Base-by-base conservation (phyloP, 306 rosid genomes). In the Quercus dentata region DNA sequence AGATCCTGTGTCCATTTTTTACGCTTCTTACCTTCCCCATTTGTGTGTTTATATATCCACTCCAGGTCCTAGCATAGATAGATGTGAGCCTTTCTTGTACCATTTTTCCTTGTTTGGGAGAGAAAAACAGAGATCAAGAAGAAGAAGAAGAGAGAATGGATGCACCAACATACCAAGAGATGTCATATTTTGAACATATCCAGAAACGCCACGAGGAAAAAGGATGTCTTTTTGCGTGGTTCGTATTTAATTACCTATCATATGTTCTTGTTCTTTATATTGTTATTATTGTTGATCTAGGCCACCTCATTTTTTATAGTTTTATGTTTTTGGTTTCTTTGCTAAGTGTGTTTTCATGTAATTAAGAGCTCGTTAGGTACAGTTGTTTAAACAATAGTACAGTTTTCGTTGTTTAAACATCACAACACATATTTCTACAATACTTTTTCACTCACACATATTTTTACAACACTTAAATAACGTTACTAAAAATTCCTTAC, bases 161-260 rank as follows among this genome's bases (percentile, higher is more conserved):
- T 12, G 68, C 80, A 27, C 85, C 88, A 4, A 72, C 61, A 12
- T 54, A 56, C 33, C 74, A 78, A 30, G 68, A 31, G 28, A 25
- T 78, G 51, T 78, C 83, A 3, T 38, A 44, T 35, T 73, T 55
- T 20, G 85, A 78, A 3, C 83, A 78, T 54, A 74, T 82, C 49
- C 30, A 12, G 38, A 76, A 30, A 72, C 82, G 84, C 56, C 74
- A 61, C 12, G 82, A 79, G 27, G 82, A 82, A 13, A 85, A 51
- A 67, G 84, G 83, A 64, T 67, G 21, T 64, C 74, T 76, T 75
- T 85, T 49, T 33, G 86, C 86, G n/a, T 76, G 85, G 80, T 83
- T 46, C 25, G 83, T 81, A 74, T 52, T 21, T 14, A 8, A 46
- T 11, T 46, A 46, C 12, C 52, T 46, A 2, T 11, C 52, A 46